Base-by-base conservation (phyloP, 441 rosid species). In the Erodium texanum region DNA sequence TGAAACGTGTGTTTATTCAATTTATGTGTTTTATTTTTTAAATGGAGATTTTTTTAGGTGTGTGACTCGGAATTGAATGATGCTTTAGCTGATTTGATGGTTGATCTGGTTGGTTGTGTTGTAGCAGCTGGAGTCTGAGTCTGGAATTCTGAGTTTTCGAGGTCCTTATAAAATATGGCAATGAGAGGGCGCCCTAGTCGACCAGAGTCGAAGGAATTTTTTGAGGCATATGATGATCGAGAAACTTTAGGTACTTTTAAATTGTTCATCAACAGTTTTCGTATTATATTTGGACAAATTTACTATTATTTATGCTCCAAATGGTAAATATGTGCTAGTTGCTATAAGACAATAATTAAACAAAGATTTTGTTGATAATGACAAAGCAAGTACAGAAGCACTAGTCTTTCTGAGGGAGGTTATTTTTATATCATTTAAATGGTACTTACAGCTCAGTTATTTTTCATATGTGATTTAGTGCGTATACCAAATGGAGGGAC, bases 401-500 rank as follows among this genome's bases (percentile, higher is more conserved):
- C 5, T 22, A 24, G 15, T 22, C 29, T 58, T 58, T 58, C 24
- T 45, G 54, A 45, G 27, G 12, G 14, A 58, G 63, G 20, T 58
- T 22, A 58, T 14, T 58, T 58, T 22, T 20, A 58, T 58, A 20
- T 45, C 4, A 12, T 22, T 58, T 68, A 32, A 67, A 64, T 22
- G 10, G 20, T 74, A 62, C 69, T 71, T 8, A 75, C 32, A 9
- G 36, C 64, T 61, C 14, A 66, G 69, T 70, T 73, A 65, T 74
- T 73, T n/a, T 66, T 72, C 24, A 27, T 66, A 50, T 73, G 74
- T 7, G 64, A 27, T 76, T 41, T 78, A 86, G 92, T 68, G 65
- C 78, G 77, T 77, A 74, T 82, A 75, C 82, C 71, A 34, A 76
- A 70, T 84, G 93, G 83, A 74, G 70, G 73, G 24, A 84, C 76